These are phyloP conservation scores for Gloeophyllum trabeum DNA, from an alignment of 768 basidiomycete species.

Conservation along the genomic window DNA sequence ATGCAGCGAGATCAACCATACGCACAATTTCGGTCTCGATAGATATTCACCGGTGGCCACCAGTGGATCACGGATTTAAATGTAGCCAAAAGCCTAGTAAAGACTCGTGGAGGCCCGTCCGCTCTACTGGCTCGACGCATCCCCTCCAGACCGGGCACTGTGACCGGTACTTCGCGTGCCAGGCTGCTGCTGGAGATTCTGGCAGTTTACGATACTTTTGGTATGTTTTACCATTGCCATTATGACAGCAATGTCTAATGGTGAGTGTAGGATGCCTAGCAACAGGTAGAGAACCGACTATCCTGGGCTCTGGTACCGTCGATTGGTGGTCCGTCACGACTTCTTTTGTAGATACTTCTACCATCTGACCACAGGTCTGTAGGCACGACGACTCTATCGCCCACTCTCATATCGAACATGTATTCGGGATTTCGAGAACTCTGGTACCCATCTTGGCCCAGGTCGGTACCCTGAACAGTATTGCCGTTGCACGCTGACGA, in stretches of 20 bases:
- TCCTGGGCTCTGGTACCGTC: slow-evolving; percentile 21
- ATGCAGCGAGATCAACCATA: too few species aligned
- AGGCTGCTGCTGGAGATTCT: slow-evolving; percentile 29
- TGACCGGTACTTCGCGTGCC: slow-evolving; percentile 20
- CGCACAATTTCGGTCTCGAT: too few species aligned
- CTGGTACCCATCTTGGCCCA: slow-evolving; percentile 17
- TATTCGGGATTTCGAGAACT: slow-evolving; percentile 27
- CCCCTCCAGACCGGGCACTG: slow-evolving; percentile 13
- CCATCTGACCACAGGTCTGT: slow-evolving; percentile 7
- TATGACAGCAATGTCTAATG: not conserved
- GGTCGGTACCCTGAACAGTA: slow-evolving; percentile 10
- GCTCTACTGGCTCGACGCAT: slow-evolving; percentile 21
- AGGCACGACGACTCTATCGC: slow-evolving; percentile 21
- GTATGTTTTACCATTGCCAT: slow-evolving; percentile 10
- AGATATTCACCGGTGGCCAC: slow-evolving; percentile 31
- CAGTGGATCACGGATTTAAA: slow-evolving; percentile 26
- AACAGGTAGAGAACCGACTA: slow-evolving; percentile 21
- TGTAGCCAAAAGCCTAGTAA: slow-evolving; percentile 24
- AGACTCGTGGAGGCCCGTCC: slow-evolving; percentile 30
- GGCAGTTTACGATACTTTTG: slow-evolving; percentile 29
- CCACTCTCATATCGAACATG: slow-evolving; percentile 30
- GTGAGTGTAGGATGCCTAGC: slow-evolving; percentile 21
- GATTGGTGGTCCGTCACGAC: slow-evolving; percentile 26
- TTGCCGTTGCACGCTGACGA: slow-evolving; percentile 1
- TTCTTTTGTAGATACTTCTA: slow-evolving; percentile 8